Percentiles rank a stretch among this genome's conserved stretches.
Conservation (phyloP, 2,329 filamentous ascomycete genomes). For the Byssothecium circinans region DNA sequence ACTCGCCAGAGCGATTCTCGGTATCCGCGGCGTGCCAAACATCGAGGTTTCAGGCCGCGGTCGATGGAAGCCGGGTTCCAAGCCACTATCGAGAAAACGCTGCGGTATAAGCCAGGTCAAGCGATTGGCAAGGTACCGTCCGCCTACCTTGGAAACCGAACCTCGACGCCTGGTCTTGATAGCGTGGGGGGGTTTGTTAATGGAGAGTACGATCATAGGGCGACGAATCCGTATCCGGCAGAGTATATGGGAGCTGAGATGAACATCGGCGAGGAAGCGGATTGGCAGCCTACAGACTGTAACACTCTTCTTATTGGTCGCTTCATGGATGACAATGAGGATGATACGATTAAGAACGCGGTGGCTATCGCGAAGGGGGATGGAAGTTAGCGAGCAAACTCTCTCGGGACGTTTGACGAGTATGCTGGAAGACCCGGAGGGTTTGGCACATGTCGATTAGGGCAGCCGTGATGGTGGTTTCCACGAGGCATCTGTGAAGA, state of each 20-base stretch:
- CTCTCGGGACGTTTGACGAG: neutral
- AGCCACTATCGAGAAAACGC: neutral
- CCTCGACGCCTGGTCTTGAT: neutral
- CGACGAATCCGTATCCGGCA: neutral
- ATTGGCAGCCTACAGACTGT: neutral
- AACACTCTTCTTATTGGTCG: neutral
- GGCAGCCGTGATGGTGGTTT: too few relatives aligned
- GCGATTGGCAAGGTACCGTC: neutral
- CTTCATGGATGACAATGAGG: neutral
- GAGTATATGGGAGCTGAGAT: neutral
- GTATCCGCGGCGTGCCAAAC: conserved; percentile 17
- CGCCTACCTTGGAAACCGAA: neutral
- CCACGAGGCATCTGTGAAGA: too few relatives aligned
- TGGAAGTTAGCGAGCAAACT: neutral
- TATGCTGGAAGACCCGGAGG: neutral
- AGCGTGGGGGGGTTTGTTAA: neutral
- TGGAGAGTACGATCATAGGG: neutral
- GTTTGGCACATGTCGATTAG: too few relatives aligned
- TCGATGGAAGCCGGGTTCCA: conserved; percentile 7
- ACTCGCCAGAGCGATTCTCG: conserved; percentile 17
- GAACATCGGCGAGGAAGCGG: neutral
- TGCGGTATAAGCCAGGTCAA: neutral
- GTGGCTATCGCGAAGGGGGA: neutral
- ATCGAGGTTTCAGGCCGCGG: conserved; percentile 10
- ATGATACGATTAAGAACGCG: neutral